Evolutionary conservation across 2,329 filamentous ascomycete genomes (phyloP), one percentile per base, ranked within the genome.

Genomic region (Neonectria coccinea): DNA sequence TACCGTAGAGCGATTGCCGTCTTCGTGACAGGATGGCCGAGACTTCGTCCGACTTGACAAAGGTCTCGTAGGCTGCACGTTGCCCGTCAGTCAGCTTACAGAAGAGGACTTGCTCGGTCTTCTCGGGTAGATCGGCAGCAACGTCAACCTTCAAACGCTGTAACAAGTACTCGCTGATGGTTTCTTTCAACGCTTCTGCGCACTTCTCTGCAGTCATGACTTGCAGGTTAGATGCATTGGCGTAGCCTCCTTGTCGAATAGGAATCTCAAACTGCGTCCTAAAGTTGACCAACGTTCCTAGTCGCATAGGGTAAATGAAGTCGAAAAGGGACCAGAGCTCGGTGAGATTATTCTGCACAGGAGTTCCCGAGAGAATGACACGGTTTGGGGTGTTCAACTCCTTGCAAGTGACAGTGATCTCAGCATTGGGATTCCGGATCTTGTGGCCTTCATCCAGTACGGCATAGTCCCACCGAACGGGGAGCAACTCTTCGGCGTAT

Each of bases 291-390:
- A 98, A 84, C 0, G 93, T 97, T 0, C 96, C 97, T 6, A 99
- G 82, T 14, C 94, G 91, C 93, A 98, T 97, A 0, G 97, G 96
- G 67, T 94, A 98, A 62, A 98, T 91, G 75, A 99, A 99, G 76
- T 99, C 97, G 75, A 99, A 98, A 0, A 99, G 82, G 0, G 95
- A 98, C 95, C 96, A 99, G 0, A 99, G 83, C 77, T 99, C 97
- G 0, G 92, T 91, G 27, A 99, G 81, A 67, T 97, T 98, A 78
- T 99, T 99, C 78, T 99, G 97, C 84, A 99, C 97, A 0, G 97
- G 97, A 0, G 96, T 99, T 5, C 96, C 96, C 0, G 97, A 98
- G 1, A 99, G 83, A 64, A 99, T 98, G 67, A 98, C 86, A 22
- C 97, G 89, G 73, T 98, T 96, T 0, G 92, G 88, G 0, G 96